Base-by-base conservation (phyloP, 371 early-diverging fungal species). In the Cokeromyces recurvatus region DNA sequence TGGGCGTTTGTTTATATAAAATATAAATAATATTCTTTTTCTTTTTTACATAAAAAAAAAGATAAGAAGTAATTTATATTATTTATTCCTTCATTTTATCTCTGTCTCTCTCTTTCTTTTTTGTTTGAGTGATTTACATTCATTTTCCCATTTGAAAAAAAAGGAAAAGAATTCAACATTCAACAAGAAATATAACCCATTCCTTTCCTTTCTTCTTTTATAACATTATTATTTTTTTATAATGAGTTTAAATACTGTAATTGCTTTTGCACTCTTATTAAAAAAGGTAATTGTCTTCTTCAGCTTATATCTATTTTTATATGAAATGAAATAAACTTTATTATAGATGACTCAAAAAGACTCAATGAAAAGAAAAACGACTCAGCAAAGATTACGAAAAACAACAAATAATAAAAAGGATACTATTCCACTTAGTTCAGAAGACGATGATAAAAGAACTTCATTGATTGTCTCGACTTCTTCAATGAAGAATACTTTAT, bases 161-260 rank as follows among this genome's bases (percentile, higher is more conserved):
- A 35, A 45, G 11, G 34, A 43, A 49, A 42, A 42, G 43, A 35
- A 41, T 5, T 27, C 11, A 15, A 11, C 17, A 14, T 38, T 38
- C 40, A 35, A 41, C 38, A 35, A 43, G 11, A 37, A 12, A 17
- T 23, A 34, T 19, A 49, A 41, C 53, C 53, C 53, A 53, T 46
- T 53, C 53, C 53, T 32, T 46, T 53, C 48, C 42, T 54, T 48
- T 38, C n/a, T n/a, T n/a, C n/a, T n/a, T n/a, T n/a, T n/a, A n/a
- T n/a, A n/a, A n/a, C n/a, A n/a, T n/a, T n/a, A n/a, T 8, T 17
- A 27, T 25, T 15, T 32, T 43, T 19, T 38, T 29, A 25, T 34
- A 52, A 65, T 65, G 66, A 65, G 62, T 48, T 46, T 61, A n/a
- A 57, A 51, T 45, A 54, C 57, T 10, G 58, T 65, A 23, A 51